Base-by-base conservation (phyloP, 129 eudicot genomes). In the Chrysanthemum makinoi region DNA sequence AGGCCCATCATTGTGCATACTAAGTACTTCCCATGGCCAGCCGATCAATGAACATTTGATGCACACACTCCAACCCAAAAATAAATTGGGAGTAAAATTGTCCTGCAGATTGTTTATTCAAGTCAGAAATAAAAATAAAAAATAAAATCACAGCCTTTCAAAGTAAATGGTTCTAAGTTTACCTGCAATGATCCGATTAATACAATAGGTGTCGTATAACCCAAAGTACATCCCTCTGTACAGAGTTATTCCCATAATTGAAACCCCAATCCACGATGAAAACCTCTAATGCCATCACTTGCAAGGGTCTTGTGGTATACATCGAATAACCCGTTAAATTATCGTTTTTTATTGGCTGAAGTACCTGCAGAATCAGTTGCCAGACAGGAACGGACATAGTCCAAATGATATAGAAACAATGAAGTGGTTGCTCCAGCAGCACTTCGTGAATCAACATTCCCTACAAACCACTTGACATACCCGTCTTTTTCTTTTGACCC, bases 381-480 rank as follows among this genome's bases (percentile, higher is more conserved):
- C 68, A 95, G 77, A 28, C 97, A 96, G 50, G 99, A 90, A 52
- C 99, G 80, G 20, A 89, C 99, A 68, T 90, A 95, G 67, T 95
- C 99, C 68, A 95, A 66, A 78, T 95, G 99, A 84, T 95, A 95
- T 3, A 95, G 80, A 76, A 95, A 86, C 58, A 95, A 70, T 17
- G 97, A 95, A 54, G 97, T 90, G 51, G 99, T 95, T 53, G 99
- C 99, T 75, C 99, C 99, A 18, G 99, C 97, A 75, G 97, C 97
- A 86, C 99, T 95, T 44, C 99, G 97, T 4, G 97, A 90, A 82
- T 97, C 99, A 77, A 95, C 88, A 80, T 95, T 95, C 61, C 96
- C 99, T 67, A 88, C 83, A 88, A 95, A 95, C 99, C 97, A 90
- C 84, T 88, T 90, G 33, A 83, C 10, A 68, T 88, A 88, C 51